Conservation (phyloP, 2,329 filamentous ascomycete genomes). For the Ramularia endophylla region DNA sequence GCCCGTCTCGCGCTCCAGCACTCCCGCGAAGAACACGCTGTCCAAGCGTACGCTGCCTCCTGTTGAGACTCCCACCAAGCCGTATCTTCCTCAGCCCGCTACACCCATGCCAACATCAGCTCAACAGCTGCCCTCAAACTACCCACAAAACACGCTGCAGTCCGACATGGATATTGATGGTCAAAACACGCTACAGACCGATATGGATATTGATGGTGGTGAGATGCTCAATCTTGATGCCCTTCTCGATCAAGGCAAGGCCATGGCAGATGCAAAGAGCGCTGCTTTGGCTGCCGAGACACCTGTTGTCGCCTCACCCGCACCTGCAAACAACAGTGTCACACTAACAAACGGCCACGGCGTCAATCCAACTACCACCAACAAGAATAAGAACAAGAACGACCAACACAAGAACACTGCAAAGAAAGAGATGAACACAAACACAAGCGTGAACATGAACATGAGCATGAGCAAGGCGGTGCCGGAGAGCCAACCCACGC, state of each 20-base stretch:
- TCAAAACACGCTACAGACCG: no score
- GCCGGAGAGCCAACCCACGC: constrained; percentile 3
- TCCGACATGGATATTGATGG: no score
- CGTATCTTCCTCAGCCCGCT: not conserved
- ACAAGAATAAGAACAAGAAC: constrained; percentile 5
- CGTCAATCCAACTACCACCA: not conserved
- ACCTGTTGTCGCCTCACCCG: not conserved
- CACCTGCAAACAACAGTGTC: no score
- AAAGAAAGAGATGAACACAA: constrained; percentile 8
- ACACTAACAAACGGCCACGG: no score
- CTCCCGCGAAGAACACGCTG: no score
- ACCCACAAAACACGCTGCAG: not conserved
- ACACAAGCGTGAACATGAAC: constrained; percentile 6
- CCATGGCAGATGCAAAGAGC: constrained; percentile 18
- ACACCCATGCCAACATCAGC: not conserved
- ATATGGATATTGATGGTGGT: not conserved
- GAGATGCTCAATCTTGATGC: constrained; percentile 12
- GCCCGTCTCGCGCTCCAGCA: not conserved
- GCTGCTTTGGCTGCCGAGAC: constrained; percentile 7
- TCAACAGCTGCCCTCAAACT: not conserved
- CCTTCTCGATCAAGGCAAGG: constrained; percentile 24
- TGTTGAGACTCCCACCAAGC: constrained; percentile 1
- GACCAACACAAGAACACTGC: not conserved
- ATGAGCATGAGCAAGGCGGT: constrained; percentile 3
- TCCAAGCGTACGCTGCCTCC: not conserved